phyloP scores from a whole-genome alignment of 148 eudicot genomes.

The Camellia lanceoleosa region DNA sequence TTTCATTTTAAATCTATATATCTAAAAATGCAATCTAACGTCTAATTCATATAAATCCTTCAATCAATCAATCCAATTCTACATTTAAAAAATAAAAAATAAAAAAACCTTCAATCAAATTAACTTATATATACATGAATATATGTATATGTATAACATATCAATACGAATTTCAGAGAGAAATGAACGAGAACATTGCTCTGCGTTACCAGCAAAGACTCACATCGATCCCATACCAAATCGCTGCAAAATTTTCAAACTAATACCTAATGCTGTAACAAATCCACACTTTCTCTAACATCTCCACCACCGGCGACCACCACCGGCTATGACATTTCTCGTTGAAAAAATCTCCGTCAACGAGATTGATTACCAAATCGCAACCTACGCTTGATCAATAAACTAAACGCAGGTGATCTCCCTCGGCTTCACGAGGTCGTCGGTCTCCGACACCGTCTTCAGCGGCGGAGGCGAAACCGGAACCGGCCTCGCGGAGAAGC shows the following conservation, averaged over 20 bases:
- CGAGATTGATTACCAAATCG: neutral
- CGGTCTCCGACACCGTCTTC: conserved; percentile 11
- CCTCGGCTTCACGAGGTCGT: neutral
- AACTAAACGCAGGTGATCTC: conserved; percentile 17
- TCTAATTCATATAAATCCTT: too few species aligned
- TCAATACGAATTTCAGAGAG: neutral
- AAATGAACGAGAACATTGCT: neutral
- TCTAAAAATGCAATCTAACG: too few species aligned
- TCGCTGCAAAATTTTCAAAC: neutral
- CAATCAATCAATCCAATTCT: too few species aligned
- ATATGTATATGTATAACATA: too few species aligned
- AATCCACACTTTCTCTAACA: too few species aligned
- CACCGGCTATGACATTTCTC: neutral
- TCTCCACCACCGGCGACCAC: too few species aligned
- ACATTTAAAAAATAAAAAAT: too few species aligned
- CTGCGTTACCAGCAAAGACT: neutral
- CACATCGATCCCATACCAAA: neutral
- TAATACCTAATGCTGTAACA: neutral
- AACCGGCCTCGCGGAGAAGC: conserved; percentile 28
- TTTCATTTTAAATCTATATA: too few species aligned
- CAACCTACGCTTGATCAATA: neutral
- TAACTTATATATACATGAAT: too few species aligned
- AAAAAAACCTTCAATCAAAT: too few species aligned
- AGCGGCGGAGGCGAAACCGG: conserved; percentile 29
- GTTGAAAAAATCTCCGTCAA: neutral